Conservation (phyloP, 2,329 filamentous ascomycete species). For the Trichoderma endophyticum region DNA sequence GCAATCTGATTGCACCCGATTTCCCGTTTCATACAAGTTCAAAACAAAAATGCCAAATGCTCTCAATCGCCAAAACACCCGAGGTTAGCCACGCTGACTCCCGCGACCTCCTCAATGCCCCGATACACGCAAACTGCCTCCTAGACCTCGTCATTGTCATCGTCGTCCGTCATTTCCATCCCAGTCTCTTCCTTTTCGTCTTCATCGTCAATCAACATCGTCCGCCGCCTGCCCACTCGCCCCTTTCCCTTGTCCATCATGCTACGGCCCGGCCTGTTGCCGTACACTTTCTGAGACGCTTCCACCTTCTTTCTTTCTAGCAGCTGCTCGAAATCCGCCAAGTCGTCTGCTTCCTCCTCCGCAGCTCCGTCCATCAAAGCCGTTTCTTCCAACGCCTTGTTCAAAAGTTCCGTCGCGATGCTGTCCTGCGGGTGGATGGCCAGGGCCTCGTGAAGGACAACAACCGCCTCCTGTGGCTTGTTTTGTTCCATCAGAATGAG, state of each 20-base stretch:
- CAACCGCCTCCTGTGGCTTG: constrained; percentile 71
- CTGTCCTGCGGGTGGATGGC: constrained; percentile 76
- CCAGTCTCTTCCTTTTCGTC: constrained; percentile 44
- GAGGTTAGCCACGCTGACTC: constrained; percentile 9
- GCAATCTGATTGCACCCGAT: neutral
- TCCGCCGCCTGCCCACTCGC: constrained; percentile 36
- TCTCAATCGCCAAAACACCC: constrained; percentile 13
- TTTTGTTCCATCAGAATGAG: constrained; percentile 78
- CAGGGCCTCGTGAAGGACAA: constrained; percentile 79
- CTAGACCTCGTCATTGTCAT: constrained; percentile 29
- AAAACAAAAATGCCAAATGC: neutral
- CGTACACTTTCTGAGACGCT: constrained; percentile 39
- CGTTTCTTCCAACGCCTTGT: constrained; percentile 66
- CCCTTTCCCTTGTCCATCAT: constrained; percentile 46
- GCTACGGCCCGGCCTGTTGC: constrained; percentile 24
- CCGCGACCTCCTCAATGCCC: constrained; percentile 12
- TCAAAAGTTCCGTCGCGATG: constrained; percentile 74
- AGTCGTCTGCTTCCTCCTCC: constrained; percentile 45
- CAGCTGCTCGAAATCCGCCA: constrained; percentile 51
- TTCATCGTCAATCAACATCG: constrained; percentile 34
- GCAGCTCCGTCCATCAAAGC: constrained; percentile 45
- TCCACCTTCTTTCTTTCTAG: constrained; percentile 46
- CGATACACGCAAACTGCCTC: constrained; percentile 1
- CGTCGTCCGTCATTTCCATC: constrained; percentile 57
- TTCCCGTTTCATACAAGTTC: neutral